Evolutionary conservation across 2,329 filamentous ascomycete genomes (phyloP).

Genomic region (Talaromyces rugulosus): DNA sequence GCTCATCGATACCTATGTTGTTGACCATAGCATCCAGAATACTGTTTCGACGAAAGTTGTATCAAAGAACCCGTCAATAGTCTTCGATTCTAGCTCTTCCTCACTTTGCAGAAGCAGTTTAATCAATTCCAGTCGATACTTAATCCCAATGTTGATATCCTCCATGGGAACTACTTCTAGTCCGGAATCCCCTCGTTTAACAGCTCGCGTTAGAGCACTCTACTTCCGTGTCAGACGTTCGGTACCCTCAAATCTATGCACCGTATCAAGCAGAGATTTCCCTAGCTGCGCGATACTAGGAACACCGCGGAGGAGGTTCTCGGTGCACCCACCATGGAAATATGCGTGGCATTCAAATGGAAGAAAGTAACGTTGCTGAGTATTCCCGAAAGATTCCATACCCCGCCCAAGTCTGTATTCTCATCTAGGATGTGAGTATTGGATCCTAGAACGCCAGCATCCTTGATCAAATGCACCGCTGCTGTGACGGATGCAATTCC

Average conservation of each 20-base stretch:
- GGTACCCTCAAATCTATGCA: neutral
- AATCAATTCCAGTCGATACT: slow-evolving; percentile 18
- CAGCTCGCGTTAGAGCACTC: neutral
- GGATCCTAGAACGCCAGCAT: slow-evolving; percentile 27
- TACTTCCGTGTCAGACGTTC: neutral
- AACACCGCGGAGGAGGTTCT: slow-evolving; percentile 29
- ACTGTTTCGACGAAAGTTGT: slow-evolving; percentile 18
- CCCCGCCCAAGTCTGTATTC: slow-evolving; percentile 26
- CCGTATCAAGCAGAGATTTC: neutral
- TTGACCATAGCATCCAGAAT: slow-evolving; percentile 23
- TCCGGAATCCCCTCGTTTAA: neutral
- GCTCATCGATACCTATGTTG: slow-evolving; percentile 13
- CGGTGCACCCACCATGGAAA: slow-evolving; percentile 31
- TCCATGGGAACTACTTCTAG: slow-evolving; percentile 9
- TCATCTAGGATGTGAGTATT: slow-evolving; percentile 35
- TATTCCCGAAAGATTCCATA: slow-evolving; percentile 24
- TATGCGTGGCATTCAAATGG: slow-evolving; percentile 31
- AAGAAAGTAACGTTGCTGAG: slow-evolving; percentile 31
- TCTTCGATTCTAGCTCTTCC: slow-evolving; percentile 23
- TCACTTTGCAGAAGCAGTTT: slow-evolving; percentile 18
- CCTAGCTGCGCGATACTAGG: slow-evolving; percentile 13
- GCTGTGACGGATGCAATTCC: slow-evolving; percentile 34
- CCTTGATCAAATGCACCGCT: slow-evolving; percentile 32
- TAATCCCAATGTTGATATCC: slow-evolving; percentile 13
- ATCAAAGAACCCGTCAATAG: slow-evolving; percentile 25